Evolutionary conservation across 2,329 filamentous ascomycete genomes (phyloP).

Genomic region (Paecilomyces formosus): DNA sequence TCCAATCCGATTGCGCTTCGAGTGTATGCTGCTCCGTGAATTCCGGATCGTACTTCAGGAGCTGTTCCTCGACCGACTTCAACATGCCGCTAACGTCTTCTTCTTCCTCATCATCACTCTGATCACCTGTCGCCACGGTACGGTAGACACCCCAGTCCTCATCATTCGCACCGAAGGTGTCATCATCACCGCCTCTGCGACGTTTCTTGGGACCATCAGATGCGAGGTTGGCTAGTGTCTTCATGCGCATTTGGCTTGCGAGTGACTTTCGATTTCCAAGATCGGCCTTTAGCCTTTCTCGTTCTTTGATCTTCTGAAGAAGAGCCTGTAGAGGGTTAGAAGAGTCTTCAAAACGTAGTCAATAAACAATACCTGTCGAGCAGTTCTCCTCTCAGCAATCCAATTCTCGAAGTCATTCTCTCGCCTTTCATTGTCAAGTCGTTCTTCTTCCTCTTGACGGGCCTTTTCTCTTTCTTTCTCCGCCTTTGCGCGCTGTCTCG

Average conservation of each 20-base stretch:
- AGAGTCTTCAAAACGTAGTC: not conserved
- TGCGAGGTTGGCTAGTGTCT: constrained; percentile 90
- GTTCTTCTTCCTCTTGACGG: constrained; percentile 71
- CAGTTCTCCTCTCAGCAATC: constrained; percentile 73
- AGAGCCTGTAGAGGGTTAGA: constrained; percentile 48
- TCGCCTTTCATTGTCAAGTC: constrained; percentile 73
- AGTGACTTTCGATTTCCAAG: constrained; percentile 94
- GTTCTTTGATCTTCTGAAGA: constrained; percentile 80
- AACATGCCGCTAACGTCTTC: constrained; percentile 74
- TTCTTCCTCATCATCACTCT: constrained; percentile 81
- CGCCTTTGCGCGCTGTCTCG: constrained; percentile 83
- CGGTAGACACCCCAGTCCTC: constrained; percentile 98
- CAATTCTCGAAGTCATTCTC: constrained; percentile 79
- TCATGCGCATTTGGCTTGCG: constrained; percentile 96
- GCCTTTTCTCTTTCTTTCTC: constrained; percentile 94
- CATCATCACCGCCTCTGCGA: constrained; percentile 82
- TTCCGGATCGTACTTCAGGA: constrained; percentile 76
- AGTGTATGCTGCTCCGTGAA: constrained; percentile 91
- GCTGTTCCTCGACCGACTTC: constrained; percentile 70
- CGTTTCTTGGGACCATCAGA: constrained; percentile 82
- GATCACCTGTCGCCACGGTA: constrained; percentile 73
- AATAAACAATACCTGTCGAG: constrained; percentile 46
- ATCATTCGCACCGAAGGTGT: constrained; percentile 94
- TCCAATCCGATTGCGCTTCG: constrained; percentile 92
- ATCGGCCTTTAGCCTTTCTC: constrained; percentile 86